Evolutionary conservation across 2,329 filamentous ascomycete species (phyloP).

Genomic region (Exophiala oligosperma): DNA sequence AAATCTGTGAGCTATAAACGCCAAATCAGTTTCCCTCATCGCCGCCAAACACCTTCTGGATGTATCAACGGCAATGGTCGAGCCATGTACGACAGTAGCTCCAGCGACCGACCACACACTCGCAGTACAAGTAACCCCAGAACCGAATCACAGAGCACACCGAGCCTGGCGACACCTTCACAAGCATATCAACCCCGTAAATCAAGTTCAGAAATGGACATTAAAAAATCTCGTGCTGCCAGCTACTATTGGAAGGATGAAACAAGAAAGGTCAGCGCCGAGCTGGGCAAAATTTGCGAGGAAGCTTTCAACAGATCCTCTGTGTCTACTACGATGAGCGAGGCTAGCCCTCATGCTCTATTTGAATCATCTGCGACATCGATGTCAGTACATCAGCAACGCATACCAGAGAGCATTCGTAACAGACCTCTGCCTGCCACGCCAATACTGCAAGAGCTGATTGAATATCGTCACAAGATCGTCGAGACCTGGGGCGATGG

Average conservation of each 20-base stretch:
- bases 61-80: conserved; percentile 27
- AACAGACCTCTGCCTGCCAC: conserved; percentile 47
- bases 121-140: conserved; percentile 22
- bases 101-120: conserved; percentile 32
- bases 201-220: conserved; percentile 36
- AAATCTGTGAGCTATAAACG: conserved; percentile 58
- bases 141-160: conserved; percentile 36
- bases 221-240: conserved; percentile 41
- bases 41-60: conserved; percentile 41
- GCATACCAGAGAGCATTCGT: conserved; percentile 26
- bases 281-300: conserved; percentile 86
- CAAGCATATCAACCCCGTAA: conserved; percentile 37
- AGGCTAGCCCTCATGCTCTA: conserved; percentile 38
- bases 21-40: conserved; percentile 63
- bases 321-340: conserved; percentile 52
- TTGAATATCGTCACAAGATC: conserved; percentile 59
- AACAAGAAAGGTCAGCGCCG: conserved; percentile 77
- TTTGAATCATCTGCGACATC: conserved; percentile 52
- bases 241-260: conserved; percentile 69
- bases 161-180: conserved; percentile 42
- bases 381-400: conserved; percentile 37
- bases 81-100: conserved; percentile 27
- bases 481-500: conserved; percentile 51
- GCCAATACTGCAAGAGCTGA: conserved; percentile 53
- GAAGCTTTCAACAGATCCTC: conserved; percentile 80